Evolutionary conservation across 2,329 filamentous ascomycete genomes (phyloP), one percentile per base, ranked within the genome.

Genomic region (Arthrobotrys conoides): DNA sequence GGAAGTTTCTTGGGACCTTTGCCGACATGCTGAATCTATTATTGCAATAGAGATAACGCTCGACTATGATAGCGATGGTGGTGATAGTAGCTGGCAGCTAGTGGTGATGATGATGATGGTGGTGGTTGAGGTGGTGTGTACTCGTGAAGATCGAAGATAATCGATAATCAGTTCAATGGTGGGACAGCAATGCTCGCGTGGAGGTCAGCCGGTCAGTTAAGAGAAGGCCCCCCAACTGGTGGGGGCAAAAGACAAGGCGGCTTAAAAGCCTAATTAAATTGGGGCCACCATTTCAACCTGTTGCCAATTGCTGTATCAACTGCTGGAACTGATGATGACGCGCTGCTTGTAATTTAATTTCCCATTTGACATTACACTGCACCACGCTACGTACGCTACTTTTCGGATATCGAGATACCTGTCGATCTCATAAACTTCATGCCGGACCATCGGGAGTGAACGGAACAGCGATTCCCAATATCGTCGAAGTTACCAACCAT

Each of bases 1-100:
- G 91, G 85, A 99, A 99, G 87, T 98, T 98, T 84, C 96, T 90
- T 80, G 96, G 96, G 73, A 99, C 90, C 86, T 96, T 93, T 76
- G 92, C 90, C 83, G 33, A 36, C 33, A 24, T 82, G 22, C 36
- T 64, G 44, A 27, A 49, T 14, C 20, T 46, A 22, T 49, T 49
- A 38, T 33, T 2, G 18, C 2, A 24, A 38, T n/a, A 10, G 27
- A 5, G 5, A 27, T 33, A 22, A n/a, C 6, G 9, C 5, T 6
- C 16, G 33, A 49, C 44, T 12, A 30, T 2, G 57, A 27, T 61
- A 33, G 20, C 5, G 6, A 38, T 66, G 9, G 14, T 41, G 33
- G 33, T 36, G 27, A 30, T 30, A 30, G 27, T 30, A 30, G 27
- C 27, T 30, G 27, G 27, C 3, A 30, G 27, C 27, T 30, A 30